These are phyloP conservation scores for Cryptosporidium felis DNA, from an alignment of 169 alveolate genomes.

Conservation along the genomic window DNA sequence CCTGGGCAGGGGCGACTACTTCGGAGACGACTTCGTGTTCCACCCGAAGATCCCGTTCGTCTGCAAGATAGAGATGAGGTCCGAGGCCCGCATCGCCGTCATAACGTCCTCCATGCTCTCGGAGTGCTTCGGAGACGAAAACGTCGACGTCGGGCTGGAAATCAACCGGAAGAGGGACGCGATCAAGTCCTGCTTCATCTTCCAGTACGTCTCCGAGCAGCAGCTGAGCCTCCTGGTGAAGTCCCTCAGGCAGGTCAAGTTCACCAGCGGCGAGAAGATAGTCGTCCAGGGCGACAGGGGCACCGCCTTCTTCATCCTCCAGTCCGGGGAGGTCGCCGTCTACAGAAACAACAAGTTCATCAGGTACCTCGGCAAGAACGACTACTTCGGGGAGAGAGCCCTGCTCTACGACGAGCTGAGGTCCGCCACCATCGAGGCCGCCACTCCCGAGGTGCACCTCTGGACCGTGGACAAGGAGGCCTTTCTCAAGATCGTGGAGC, in stretches of 20 bases:
- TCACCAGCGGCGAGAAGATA: conserved; percentile 86
- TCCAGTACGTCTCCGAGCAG: conserved; percentile 69
- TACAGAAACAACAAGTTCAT: conserved; percentile 81
- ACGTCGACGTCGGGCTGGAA: conserved; percentile 67
- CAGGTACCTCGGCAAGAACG: conserved; percentile 88
- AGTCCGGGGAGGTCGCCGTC: conserved; percentile 91
- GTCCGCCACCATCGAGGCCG: conserved; percentile 88
- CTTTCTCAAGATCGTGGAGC: conserved; percentile 79
- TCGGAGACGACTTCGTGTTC: conserved; percentile 92
- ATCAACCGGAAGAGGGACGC: conserved; percentile 50
- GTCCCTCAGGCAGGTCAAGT: conserved; percentile 73
- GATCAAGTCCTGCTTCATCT: conserved; percentile 62
- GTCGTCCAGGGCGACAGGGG: conserved; percentile 92
- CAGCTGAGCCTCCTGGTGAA: conserved; percentile 64
- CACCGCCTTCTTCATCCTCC: conserved; percentile 88
- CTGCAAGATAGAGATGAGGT: conserved; percentile 82
- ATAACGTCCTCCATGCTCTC: conserved; percentile 62
- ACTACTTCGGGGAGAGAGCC: conserved; percentile 95
- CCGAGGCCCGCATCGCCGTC: conserved; percentile 63
- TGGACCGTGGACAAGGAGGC: conserved; percentile 90
- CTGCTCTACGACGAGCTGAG: conserved; percentile 90
- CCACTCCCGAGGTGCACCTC: conserved; percentile 74
- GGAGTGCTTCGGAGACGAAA: conserved; percentile 66
- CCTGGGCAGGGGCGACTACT: conserved; percentile 90
- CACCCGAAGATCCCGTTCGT: conserved; percentile 84